Conservation (phyloP, 805 yeast species). For the Spathaspora arborariae region DNA sequence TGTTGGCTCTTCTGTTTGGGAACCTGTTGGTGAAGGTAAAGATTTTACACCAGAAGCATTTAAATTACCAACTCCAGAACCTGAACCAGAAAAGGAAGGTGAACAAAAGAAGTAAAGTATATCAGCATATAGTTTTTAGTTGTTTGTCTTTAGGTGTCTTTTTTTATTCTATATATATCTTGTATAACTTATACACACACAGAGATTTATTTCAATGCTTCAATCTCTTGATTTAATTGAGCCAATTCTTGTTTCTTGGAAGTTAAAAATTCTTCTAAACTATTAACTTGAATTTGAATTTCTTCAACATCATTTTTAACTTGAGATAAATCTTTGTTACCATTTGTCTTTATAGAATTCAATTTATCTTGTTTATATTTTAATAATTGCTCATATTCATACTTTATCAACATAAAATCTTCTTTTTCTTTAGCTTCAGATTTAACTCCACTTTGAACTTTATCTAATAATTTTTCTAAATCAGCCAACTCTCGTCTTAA, state of each 20-base stretch:
- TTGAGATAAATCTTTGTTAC: conserved; percentile 40
- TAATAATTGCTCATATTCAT: conserved; percentile 79
- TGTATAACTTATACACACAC: not conserved
- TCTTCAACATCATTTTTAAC: conserved; percentile 60
- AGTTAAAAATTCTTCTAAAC: conserved; percentile 64
- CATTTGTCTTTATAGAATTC: conserved; percentile 12
- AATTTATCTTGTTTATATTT: conserved; percentile 70
- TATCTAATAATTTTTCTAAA: conserved; percentile 60
- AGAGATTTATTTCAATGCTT: conserved; percentile 11
- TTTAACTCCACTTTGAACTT: conserved; percentile 35
- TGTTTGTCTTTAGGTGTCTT: conserved; percentile 1
- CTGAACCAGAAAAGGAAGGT: conserved; percentile 51
- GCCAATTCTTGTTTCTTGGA: conserved; percentile 59
- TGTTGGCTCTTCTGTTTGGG: conserved; percentile 88
- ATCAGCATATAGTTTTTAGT: too few relatives aligned
- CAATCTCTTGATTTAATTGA: conserved; percentile 42
- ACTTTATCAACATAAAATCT: conserved; percentile 29
- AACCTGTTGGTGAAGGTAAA: conserved; percentile 83
- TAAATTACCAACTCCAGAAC: conserved; percentile 78
- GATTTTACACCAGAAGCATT: conserved; percentile 79
- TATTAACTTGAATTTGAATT: conserved; percentile 72
- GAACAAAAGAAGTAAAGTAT: conserved; percentile 29
- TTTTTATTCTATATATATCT: not conserved
- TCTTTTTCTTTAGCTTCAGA: conserved; percentile 17
- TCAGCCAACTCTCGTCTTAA: conserved; percentile 74